Percentiles rank a stretch among this genome's conserved stretches.
Conservation (phyloP, 148 eudicot genomes). For the Cornus kousa region DNA sequence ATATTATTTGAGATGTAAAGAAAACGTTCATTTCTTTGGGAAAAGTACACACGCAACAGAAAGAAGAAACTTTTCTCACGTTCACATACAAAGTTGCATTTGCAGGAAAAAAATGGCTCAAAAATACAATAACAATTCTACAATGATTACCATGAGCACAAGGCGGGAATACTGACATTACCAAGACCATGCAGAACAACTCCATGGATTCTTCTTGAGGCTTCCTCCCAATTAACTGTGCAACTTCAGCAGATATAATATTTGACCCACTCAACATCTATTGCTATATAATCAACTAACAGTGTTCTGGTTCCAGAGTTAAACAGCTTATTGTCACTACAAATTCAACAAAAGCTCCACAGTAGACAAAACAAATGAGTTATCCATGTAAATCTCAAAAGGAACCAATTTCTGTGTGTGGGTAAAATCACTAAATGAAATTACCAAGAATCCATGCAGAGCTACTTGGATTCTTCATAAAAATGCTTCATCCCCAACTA, state of each 20-base stretch:
- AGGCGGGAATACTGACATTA: slow-evolving; percentile 4
- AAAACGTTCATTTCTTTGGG: not conserved
- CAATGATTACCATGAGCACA: not conserved
- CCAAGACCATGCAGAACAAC: slow-evolving; percentile 12
- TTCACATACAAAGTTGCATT: slow-evolving; percentile 12
- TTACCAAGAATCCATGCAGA: slow-evolving; percentile 10
- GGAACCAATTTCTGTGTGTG: no score
- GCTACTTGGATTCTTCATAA: slow-evolving; percentile 7
- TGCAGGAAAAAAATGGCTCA: slow-evolving; percentile 1
- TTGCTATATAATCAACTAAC: not conserved
- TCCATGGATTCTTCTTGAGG: slow-evolving; percentile 10
- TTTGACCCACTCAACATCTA: no score
- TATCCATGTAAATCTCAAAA: no score
- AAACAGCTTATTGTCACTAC: not conserved
- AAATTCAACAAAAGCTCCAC: not conserved
- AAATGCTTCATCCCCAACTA: not conserved
- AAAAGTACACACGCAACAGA: not conserved
- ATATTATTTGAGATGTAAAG: not conserved
- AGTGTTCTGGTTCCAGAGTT: not conserved
- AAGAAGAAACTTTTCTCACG: slow-evolving; percentile 1
- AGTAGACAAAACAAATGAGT: not conserved
- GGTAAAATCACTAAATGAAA: not conserved
- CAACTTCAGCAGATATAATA: not conserved
- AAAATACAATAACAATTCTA: not conserved
- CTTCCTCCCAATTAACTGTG: not conserved